Evolutionary conservation across 1,284 basidiomycete species (phyloP).

Genomic region (Ceratobasidium papillatum): DNA sequence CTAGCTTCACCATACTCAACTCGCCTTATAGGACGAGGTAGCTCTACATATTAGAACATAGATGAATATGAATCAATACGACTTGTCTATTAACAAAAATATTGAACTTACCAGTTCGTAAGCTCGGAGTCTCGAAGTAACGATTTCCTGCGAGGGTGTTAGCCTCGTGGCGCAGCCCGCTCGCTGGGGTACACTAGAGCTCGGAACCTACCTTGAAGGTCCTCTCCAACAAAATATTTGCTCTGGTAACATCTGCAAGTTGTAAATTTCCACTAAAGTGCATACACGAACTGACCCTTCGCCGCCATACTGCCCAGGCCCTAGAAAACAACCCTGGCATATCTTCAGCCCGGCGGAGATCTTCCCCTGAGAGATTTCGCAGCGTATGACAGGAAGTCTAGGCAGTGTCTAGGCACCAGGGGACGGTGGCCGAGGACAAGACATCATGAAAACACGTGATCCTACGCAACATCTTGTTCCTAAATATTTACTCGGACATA

Average conservation of each 20-base stretch:
- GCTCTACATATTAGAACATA: too few species aligned
- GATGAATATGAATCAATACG: too few species aligned
- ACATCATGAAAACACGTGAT: neutral
- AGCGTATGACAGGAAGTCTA: too few species aligned
- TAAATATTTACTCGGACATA: neutral
- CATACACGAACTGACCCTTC: constrained; percentile 20
- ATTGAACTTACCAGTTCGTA: constrained; percentile 1
- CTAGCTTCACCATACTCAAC: constrained; percentile 31
- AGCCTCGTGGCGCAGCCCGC: neutral
- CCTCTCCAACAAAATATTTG: constrained; percentile 40
- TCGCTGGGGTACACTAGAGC: neutral
- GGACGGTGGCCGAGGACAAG: neutral
- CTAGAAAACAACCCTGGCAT: constrained; percentile 21
- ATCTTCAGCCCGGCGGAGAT: too few species aligned
- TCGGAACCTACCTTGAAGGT: constrained; percentile 40
- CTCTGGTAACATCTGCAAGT: constrained; percentile 6
- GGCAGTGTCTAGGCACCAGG: neutral
- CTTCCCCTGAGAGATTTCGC: too few species aligned
- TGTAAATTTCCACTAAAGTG: neutral
- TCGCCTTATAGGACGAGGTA: constrained; percentile 23
- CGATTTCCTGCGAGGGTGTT: constrained; percentile 35
- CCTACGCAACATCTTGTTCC: neutral
- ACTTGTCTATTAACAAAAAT: neutral
- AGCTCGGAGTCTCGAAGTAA: constrained; percentile 41
- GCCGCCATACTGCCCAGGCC: constrained; percentile 22